A percentile compares a stretch with the other conserved stretches of the same genome.
Evolutionary conservation across 2,329 filamentous ascomycete species (phyloP).

Genomic region (Thermothelomyces thermophilus): DNA sequence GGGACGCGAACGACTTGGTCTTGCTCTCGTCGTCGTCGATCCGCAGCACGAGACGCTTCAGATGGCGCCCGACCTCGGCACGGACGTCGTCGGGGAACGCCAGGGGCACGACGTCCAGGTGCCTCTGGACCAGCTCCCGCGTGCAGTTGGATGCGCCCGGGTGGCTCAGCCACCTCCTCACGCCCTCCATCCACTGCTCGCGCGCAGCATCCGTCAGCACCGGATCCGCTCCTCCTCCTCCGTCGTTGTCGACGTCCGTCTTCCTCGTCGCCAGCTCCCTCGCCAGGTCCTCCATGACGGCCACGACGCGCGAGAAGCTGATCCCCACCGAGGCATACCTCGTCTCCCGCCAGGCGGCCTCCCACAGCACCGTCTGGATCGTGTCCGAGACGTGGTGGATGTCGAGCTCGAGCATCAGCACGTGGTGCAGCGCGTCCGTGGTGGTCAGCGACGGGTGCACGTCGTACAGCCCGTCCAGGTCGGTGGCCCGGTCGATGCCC

Average conservation of each 20-base stretch:
- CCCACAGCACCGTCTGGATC: slow-evolving; percentile 25
- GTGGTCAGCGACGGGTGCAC: slow-evolving; percentile 27
- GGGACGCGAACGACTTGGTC: slow-evolving; percentile 8
- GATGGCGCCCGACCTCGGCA: slow-evolving; percentile 8
- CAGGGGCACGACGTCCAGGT: slow-evolving; percentile 24
- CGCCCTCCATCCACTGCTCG: slow-evolving; percentile 17
- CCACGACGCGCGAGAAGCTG: slow-evolving; percentile 17
- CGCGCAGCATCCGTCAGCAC: background rate
- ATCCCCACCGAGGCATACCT: slow-evolving; percentile 27
- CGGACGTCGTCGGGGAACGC: slow-evolving; percentile 20
- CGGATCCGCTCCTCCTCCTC: background rate
- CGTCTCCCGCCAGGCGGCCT: slow-evolving; percentile 27
- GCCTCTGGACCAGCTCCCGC: slow-evolving; percentile 26
- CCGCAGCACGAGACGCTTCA: slow-evolving; percentile 17
- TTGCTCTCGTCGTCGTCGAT: slow-evolving; percentile 16
- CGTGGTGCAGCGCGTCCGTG: slow-evolving; percentile 27
- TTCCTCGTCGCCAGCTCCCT: slow-evolving; percentile 2
- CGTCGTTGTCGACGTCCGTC: background rate
- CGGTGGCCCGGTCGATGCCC: slow-evolving; percentile 20
- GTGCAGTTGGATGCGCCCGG: slow-evolving; percentile 20
- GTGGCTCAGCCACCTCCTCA: slow-evolving; percentile 20
- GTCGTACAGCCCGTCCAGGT: slow-evolving; percentile 27
- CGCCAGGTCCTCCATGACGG: slow-evolving; percentile 15
- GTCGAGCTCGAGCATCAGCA: slow-evolving; percentile 24
- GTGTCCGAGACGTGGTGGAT: slow-evolving; percentile 22